Evolutionary conservation across 164 flowering plant genomes (phyloP).

Genomic region (Pachysandra terminalis): DNA sequence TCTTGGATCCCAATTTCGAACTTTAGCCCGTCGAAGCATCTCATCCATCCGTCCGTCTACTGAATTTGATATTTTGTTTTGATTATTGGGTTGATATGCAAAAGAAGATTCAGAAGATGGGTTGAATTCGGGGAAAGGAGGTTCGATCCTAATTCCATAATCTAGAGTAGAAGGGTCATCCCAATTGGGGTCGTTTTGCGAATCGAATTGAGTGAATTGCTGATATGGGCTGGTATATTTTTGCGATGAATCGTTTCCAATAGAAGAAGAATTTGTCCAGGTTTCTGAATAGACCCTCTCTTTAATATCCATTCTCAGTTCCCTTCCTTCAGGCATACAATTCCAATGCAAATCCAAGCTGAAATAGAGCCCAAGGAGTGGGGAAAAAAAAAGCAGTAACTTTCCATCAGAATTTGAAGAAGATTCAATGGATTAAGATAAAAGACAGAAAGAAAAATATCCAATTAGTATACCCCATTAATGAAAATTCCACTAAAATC

Average conservation of each 20-base stretch:
- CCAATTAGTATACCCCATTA: not conserved
- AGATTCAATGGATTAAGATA: not conserved
- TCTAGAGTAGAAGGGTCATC: slow-evolving; percentile 35
- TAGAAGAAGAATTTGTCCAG: slow-evolving; percentile 35
- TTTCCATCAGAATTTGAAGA: not conserved
- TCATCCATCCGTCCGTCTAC: slow-evolving; percentile 27
- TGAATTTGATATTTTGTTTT: slow-evolving; percentile 21
- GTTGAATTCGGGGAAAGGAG: slow-evolving; percentile 33
- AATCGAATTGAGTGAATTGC: slow-evolving; percentile 22
- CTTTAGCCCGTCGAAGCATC: slow-evolving; percentile 10
- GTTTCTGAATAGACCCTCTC: slow-evolving; percentile 34
- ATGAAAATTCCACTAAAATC: not conserved
- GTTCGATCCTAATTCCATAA: slow-evolving; percentile 27
- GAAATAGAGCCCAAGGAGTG: slow-evolving; percentile 1
- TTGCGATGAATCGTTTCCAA: slow-evolving; percentile 23
- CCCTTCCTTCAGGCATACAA: slow-evolving; percentile 8
- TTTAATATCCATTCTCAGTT: slow-evolving; percentile 49
- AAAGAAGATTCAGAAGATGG: slow-evolving; percentile 24
- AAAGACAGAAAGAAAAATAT: not conserved
- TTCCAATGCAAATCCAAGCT: slow-evolving; percentile 2
- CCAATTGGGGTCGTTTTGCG: slow-evolving; percentile 42
- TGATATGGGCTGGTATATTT: slow-evolving; percentile 14
- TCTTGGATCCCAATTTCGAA: slow-evolving; percentile 66
- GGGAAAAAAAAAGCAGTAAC: not conserved
- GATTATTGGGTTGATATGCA: slow-evolving; percentile 26